A percentile compares a stretch with the other conserved stretches of the same genome.
Evolutionary conservation across 257 asterid species (phyloP).

Genomic region (Ocimum tenuiflorum): DNA sequence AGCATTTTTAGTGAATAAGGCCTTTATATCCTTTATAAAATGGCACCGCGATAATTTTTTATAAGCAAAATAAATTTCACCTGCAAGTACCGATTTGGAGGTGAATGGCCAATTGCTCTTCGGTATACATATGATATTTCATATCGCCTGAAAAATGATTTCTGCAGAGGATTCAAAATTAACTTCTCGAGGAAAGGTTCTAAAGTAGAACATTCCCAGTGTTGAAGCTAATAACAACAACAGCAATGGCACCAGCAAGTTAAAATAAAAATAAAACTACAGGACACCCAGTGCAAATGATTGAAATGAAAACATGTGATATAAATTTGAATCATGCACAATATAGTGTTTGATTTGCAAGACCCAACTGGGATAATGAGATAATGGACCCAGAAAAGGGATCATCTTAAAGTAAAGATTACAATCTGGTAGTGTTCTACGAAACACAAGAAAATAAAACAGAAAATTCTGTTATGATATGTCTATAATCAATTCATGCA

Average conservation of each 20-base stretch:
- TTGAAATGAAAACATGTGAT: neutral
- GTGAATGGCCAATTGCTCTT: conserved; percentile 88
- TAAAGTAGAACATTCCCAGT: neutral
- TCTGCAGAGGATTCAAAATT: conserved; percentile 41
- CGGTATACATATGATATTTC: conserved; percentile 84
- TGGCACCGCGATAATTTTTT: neutral
- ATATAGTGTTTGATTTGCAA: neutral
- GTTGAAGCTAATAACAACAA: neutral
- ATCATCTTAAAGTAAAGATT: neutral
- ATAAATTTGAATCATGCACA: neutral
- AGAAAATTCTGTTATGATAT: neutral
- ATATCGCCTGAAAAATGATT: conserved; percentile 68
- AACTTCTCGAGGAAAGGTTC: conserved; percentile 4
- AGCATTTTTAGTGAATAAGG: conserved; percentile 6
- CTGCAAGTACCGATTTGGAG: conserved; percentile 96
- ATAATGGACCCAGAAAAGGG: neutral
- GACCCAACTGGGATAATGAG: neutral
- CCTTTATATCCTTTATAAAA: neutral
- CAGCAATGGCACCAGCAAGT: neutral
- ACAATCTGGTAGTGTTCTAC: neutral
- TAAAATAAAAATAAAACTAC: neutral
- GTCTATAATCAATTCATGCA: neutral
- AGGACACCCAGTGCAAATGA: neutral
- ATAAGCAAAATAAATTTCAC: conserved; percentile 29
- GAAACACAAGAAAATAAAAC: neutral